Evolutionary conservation across 352 stramenopile genomes (phyloP).

Genomic region (Pythium rhizo-oryzae): DNA sequence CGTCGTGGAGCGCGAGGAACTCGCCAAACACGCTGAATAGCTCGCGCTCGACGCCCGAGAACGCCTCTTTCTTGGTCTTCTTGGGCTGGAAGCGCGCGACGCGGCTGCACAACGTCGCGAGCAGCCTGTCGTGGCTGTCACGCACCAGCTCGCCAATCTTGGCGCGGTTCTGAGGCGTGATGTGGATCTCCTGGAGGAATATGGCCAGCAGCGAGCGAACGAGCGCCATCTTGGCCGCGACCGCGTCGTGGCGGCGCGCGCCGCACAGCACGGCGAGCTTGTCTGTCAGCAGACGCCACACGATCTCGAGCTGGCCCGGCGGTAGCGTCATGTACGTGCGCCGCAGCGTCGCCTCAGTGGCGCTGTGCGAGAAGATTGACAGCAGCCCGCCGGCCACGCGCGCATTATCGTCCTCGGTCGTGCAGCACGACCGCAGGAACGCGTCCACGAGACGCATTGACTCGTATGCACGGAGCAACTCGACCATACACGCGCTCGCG

Average conservation of each 20-base stretch:
- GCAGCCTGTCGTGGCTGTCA: slow-evolving; percentile 56
- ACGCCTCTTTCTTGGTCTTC: slow-evolving; percentile 22
- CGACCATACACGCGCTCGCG: slow-evolving; percentile 46
- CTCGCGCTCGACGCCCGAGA: slow-evolving; percentile 61
- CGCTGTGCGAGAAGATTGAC: slow-evolving; percentile 43
- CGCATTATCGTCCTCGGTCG: slow-evolving; percentile 21
- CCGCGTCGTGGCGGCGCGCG: slow-evolving; percentile 8
- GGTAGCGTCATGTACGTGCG: slow-evolving; percentile 74
- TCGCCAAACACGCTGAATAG: slow-evolving; percentile 78
- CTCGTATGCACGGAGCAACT: slow-evolving; percentile 75
- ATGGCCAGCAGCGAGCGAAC: slow-evolving; percentile 74
- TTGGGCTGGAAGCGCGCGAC: slow-evolving; percentile 16
- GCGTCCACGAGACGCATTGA: slow-evolving; percentile 83
- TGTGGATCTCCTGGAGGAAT: slow-evolving; percentile 85
- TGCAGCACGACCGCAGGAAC: slow-evolving; percentile 51
- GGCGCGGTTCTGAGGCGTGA: slow-evolving; percentile 68
- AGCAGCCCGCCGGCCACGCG: slow-evolving; percentile 45
- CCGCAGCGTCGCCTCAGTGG: slow-evolving; percentile 54
- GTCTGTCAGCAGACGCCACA: slow-evolving; percentile 73
- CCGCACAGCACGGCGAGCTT: slow-evolving; percentile 39
- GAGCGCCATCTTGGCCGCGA: slow-evolving; percentile 41
- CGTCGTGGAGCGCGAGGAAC: slow-evolving; percentile 70
- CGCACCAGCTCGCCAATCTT: slow-evolving; percentile 58
- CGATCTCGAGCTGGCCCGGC: slow-evolving; percentile 72
- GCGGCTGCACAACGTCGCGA: slow-evolving; percentile 24